Percentiles rank a stretch among this genome's conserved stretches.
Conservation (phyloP, 2,329 filamentous ascomycete species). For the Uncinocarpus reesii region DNA sequence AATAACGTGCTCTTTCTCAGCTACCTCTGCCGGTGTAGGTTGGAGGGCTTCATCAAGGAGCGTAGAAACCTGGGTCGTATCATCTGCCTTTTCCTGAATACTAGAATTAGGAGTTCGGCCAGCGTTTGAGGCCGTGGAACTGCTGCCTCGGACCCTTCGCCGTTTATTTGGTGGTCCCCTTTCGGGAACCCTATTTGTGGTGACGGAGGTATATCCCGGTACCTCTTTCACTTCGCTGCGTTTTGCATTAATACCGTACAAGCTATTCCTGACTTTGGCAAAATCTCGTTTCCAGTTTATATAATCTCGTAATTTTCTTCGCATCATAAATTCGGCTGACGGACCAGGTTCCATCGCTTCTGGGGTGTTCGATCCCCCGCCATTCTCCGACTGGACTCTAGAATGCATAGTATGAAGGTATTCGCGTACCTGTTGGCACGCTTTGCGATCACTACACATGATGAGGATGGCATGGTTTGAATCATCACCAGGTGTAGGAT, state of each 20-base stretch:
- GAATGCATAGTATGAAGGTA: constrained; percentile 87
- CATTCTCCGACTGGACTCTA: constrained; percentile 32
- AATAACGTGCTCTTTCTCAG: constrained; percentile 48
- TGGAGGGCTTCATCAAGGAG: constrained; percentile 67
- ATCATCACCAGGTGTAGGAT: constrained; percentile 63
- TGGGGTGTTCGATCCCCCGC: constrained; percentile 4
- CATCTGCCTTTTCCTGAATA: constrained; percentile 64
- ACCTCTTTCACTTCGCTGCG: constrained; percentile 20
- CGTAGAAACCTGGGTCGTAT: constrained; percentile 67
- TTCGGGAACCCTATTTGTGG: constrained; percentile 39
- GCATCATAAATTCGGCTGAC: constrained; percentile 81
- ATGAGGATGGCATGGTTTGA: constrained; percentile 88
- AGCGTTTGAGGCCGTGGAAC: constrained; percentile 47
- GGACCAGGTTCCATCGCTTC: constrained; percentile 43
- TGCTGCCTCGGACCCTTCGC: constrained; percentile 68
- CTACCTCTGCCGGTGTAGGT: constrained; percentile 64
- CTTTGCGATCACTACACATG: constrained; percentile 85
- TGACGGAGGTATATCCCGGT: constrained; percentile 19
- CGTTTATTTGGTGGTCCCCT: constrained; percentile 74
- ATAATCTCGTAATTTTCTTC: constrained; percentile 74
- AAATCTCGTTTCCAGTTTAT: constrained; percentile 86
- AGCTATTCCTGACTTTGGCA: constrained; percentile 59
- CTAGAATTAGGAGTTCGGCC: constrained; percentile 62
- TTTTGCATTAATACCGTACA: constrained; percentile 26
- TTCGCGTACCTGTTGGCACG: constrained; percentile 78